phyloP scores from a whole-genome alignment of 352 stramenopile species.

The Phytophthora syringae region DNA sequence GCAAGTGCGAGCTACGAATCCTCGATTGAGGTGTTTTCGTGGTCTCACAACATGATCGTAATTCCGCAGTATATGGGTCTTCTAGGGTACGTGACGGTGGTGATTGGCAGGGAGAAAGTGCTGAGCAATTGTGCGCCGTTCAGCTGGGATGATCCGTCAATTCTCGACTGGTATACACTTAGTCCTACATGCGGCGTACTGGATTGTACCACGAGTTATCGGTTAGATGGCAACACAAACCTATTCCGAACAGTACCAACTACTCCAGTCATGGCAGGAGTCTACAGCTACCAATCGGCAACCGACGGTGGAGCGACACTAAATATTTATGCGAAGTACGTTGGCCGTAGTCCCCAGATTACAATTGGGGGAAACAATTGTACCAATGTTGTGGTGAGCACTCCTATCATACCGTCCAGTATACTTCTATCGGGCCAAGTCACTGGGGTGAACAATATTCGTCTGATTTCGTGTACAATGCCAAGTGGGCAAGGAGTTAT shows the following conservation, averaged over 20 bases:
- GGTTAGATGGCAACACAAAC: conserved; percentile 49
- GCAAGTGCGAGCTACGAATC: conserved; percentile 30
- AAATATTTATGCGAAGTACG: conserved; percentile 61
- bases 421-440: conserved; percentile 30
- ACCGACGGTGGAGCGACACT: conserved; percentile 53
- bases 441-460: conserved; percentile 41
- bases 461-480: conserved; percentile 49
- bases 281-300: conserved; percentile 48
- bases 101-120: conserved; percentile 46
- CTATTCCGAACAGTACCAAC: conserved; percentile 44
- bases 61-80: conserved; percentile 49
- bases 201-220: conserved; percentile 59
- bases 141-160: conserved; percentile 62
- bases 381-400: conserved; percentile 35
- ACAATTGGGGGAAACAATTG: conserved; percentile 39
- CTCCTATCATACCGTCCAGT: conserved; percentile 25
- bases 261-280: conserved; percentile 6
- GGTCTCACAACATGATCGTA: conserved; percentile 52
- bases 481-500: conserved; percentile 55
- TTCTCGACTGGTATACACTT: conserved; percentile 68
- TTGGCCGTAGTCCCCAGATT: conserved; percentile 50
- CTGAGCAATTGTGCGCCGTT: conserved; percentile 62
- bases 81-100: conserved; percentile 57
- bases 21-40: conserved; percentile 30
- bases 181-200: conserved; percentile 40